Evolutionary conservation across 345 rosid species (phyloP).

Genomic region (Salix arbutifolia): DNA sequence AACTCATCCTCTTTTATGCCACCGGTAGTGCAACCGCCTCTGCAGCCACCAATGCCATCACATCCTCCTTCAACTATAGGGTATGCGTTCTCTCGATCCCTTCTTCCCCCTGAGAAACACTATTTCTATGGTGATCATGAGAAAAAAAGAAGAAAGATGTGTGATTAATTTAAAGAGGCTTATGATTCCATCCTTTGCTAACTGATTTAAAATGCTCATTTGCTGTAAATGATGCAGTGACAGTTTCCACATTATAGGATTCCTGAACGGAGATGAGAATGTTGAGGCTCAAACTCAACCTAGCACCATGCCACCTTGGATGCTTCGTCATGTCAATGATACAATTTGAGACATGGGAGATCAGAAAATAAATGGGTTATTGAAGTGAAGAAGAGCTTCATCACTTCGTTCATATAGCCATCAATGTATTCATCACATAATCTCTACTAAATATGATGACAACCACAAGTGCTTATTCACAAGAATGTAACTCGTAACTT

Average conservation of each 20-base stretch:
- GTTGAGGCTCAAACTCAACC: slow-evolving; percentile 19
- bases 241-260: slow-evolving; percentile 14
- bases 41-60: slow-evolving; percentile 12
- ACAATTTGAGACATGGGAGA: neutral
- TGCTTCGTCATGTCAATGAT: slow-evolving; percentile 32
- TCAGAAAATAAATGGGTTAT: neutral
- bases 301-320: slow-evolving; percentile 36
- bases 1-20: slow-evolving; percentile 22
- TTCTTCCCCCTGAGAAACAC: neutral
- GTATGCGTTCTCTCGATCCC: slow-evolving; percentile 26
- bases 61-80: slow-evolving; percentile 39
- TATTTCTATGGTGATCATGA: neutral
- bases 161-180: neutral
- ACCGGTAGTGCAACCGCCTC: slow-evolving; percentile 16
- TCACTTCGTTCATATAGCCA: slow-evolving; percentile 1
- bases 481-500: neutral
- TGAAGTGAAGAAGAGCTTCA: neutral
- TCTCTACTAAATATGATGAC: neutral
- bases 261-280: slow-evolving; percentile 18
- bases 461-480: neutral
- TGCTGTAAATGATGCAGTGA: slow-evolving; percentile 24
- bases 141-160: neutral
- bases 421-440: neutral
- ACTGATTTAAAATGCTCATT: neutral
- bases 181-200: neutral